These are phyloP conservation scores for Gnomoniopsis smithogilvyi DNA, from an alignment of 2,329 filamentous ascomycete genomes.

Conservation along the genomic window DNA sequence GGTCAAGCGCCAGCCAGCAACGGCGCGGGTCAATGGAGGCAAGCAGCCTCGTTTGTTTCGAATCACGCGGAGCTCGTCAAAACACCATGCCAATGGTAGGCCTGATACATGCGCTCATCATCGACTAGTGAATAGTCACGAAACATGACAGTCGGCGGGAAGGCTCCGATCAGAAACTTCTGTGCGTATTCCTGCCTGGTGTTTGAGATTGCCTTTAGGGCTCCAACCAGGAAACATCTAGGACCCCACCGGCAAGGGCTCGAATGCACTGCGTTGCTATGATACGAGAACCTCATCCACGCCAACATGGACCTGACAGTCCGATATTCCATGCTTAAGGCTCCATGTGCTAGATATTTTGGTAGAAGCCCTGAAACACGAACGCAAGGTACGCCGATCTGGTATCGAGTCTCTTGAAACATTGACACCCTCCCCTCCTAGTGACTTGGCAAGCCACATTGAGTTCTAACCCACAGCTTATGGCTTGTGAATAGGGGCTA, in stretches of 20 bases:
- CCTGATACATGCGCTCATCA: constrained; percentile 11
- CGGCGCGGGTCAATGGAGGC: constrained; percentile 2
- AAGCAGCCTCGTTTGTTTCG: constrained; percentile 2
- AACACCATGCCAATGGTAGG: constrained; percentile 15
- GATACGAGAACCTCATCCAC: constrained; percentile 2
- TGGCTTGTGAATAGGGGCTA: neutral
- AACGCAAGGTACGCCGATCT: constrained; percentile 11
- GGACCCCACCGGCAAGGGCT: neutral
- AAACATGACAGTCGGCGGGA: constrained; percentile 11
- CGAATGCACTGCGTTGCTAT: neutral
- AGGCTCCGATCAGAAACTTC: constrained; percentile 7
- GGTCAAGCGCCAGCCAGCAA: constrained; percentile 5
- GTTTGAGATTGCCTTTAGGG: constrained; percentile 3
- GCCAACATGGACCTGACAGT: neutral
- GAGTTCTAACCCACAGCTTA: neutral
- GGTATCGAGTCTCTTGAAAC: constrained; percentile 16
- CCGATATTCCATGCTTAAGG: neutral
- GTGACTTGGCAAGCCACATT: constrained; percentile 11
- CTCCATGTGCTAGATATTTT: neutral
- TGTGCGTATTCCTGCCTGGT: constrained; percentile 13
- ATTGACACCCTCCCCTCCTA: constrained; percentile 13
- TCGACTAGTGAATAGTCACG: neutral
- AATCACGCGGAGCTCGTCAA: constrained; percentile 2
- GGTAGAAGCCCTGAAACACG: constrained; percentile 14
- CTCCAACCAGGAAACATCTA: constrained; percentile 11